These are phyloP conservation scores for Neurospora pannonica DNA, from an alignment of 495 filamentous ascomycete species.

Conservation along the genomic window DNA sequence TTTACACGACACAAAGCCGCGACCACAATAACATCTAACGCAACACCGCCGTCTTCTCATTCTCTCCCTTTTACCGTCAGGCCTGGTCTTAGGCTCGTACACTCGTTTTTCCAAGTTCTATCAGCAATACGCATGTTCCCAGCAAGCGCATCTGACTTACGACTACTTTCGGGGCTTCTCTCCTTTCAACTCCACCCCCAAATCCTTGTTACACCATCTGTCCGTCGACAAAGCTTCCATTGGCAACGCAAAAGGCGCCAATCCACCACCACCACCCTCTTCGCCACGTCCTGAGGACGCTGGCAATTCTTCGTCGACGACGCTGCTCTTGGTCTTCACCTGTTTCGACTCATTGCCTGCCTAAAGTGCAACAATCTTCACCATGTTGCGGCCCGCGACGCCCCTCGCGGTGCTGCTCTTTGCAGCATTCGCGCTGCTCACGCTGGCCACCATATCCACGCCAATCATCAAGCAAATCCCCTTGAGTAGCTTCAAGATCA, in stretches of 20 bases:
- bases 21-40: not conserved
- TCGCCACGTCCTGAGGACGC: conserved; percentile 26
- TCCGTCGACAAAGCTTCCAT: not conserved
- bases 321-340: not conserved
- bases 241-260: not conserved
- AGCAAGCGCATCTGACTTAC: not conserved
- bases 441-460: conserved; percentile 85
- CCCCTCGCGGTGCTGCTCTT: conserved; percentile 81
- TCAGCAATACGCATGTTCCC: not conserved
- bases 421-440: conserved; percentile 71
- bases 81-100: not conserved
- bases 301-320: conserved; percentile 11
- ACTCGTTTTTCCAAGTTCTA: not conserved
- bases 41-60: not conserved
- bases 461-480: conserved; percentile 83
- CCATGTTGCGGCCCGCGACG: conserved; percentile 79
- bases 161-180: not conserved
- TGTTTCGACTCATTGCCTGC: not conserved
- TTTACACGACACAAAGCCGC: not conserved
- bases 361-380: conserved; percentile 6
- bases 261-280: not conserved
- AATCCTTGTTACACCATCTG: not conserved
- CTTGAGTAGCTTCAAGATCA: conserved; percentile 55
- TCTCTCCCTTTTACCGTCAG: not conserved
- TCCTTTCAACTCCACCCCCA: not conserved